Conservation (phyloP, 208 protist species). For the Acanthamoeba sp. region DNA sequence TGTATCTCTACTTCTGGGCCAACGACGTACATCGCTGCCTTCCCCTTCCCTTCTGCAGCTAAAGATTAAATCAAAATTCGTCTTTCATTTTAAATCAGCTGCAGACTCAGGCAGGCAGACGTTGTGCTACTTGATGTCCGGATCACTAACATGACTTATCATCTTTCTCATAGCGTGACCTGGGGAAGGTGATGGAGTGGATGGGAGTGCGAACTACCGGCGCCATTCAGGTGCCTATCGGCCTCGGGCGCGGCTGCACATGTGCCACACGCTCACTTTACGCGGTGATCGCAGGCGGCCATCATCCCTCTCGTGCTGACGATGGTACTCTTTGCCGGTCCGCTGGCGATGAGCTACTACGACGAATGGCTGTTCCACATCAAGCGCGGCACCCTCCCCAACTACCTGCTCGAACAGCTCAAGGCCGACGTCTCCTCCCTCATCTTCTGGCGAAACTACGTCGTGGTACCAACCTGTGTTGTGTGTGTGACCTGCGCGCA, state of each 20-base stretch:
- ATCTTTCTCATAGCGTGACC: not conserved
- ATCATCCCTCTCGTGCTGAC: conserved; percentile 33
- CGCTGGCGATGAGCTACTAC: conserved; percentile 66
- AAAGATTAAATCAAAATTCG: not conserved
- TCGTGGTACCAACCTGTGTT: conserved; percentile 32
- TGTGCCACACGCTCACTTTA: too few relatives aligned
- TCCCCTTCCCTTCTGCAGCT: not conserved
- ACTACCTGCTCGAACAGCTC: not conserved
- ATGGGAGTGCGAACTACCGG: conserved; percentile 29
- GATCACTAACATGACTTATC: too few relatives aligned
- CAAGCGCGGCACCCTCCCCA: not conserved
- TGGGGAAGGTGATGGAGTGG: conserved; percentile 26
- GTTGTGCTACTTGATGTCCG: too few relatives aligned
- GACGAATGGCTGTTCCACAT: conserved; percentile 4
- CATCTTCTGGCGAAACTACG: conserved; percentile 73
- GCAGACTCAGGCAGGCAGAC: not conserved
- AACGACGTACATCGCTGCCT: not conserved
- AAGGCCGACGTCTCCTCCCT: conserved; percentile 24
- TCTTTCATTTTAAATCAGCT: not conserved
- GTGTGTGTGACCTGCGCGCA: too few relatives aligned
- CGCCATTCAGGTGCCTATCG: not conserved
- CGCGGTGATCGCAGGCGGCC: not conserved
- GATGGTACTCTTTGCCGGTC: conserved; percentile 70
- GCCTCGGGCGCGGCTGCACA: too few relatives aligned
- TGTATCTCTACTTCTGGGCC: conserved; percentile 44